Evolutionary conservation across 2,329 filamentous ascomycete species (phyloP), one percentile per base, ranked within the genome.

Genomic region (Microdochium nivale): DNA sequence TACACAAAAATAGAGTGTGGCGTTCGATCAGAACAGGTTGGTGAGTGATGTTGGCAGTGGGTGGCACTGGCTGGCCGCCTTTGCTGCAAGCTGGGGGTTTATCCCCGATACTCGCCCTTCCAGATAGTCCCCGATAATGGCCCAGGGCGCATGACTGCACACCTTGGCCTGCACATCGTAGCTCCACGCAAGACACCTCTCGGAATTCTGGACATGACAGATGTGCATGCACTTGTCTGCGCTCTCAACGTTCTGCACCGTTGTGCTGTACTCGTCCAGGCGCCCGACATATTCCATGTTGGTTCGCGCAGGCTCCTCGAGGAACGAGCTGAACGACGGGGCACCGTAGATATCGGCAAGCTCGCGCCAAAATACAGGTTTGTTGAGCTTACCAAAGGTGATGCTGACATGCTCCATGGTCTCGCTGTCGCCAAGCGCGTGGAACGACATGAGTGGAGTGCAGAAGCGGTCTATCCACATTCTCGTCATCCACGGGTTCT

Each of bases 371-470:
- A 73, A 65, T 7, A 79, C 66, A 0, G 75, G 72, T 43, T 65
- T 59, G 24, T 63, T 58, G 47, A 67, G 57, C 21, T 63, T 58
- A 13, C 65, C 62, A 52, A 80, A 73, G 14, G 63, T 64, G 23
- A 63, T 61, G 23, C 74, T 75, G 8, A 75, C 67, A 24, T 65
- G 61, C 30, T 64, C 58, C 78, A 80, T 81, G 52, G 67, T 67
- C 10, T 67, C 65, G 3, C 67, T 67, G 32, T 68, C 61, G 43
- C 72, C 69, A 10, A 80, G 65, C 25, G 71, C 73, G 59, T 81
- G 78, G 58, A 81, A 80, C 10, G 76, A 76, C 3, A 80, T 60
- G 3, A 81, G 62, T n/a, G 77, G 78, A 40, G 76, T 65, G 58
- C 79, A 82, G 60, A 79, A 70, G 7, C 75, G 66, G 58, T 80